Conservation (phyloP, 441 rosid genomes). For the Pelargonium australe region DNA sequence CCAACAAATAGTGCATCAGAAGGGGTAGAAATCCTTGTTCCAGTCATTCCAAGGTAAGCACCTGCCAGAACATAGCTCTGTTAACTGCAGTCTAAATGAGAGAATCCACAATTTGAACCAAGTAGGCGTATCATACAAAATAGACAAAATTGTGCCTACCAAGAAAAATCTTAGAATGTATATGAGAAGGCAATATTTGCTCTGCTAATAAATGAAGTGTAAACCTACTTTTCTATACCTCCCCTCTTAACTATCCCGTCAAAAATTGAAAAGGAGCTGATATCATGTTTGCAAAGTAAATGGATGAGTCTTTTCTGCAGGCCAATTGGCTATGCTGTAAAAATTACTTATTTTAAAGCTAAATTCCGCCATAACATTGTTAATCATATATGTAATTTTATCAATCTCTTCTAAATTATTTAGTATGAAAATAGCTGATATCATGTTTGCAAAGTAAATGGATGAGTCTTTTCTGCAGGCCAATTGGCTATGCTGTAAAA, state of each 20-base stretch:
- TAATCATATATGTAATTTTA: not conserved
- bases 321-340: not conserved
- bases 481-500: not conserved
- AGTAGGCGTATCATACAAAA: not conserved
- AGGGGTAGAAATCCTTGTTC: conserved; percentile 75
- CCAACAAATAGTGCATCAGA: conserved; percentile 78
- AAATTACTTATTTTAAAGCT: not conserved
- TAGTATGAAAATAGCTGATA: not conserved
- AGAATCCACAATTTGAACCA: not conserved
- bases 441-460: not conserved
- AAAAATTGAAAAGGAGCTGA: not conserved
- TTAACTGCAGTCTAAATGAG: conserved; percentile 2
- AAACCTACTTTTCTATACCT: not conserved
- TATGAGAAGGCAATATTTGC: not conserved
- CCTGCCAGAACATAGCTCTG: conserved; percentile 40
- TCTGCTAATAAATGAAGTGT: not conserved
- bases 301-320: not conserved
- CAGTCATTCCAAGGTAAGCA: conserved; percentile 86
- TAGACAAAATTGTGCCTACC: not conserved
- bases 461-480: not conserved
- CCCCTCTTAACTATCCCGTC: not conserved
- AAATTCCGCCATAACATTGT: not conserved
- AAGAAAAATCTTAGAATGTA: not conserved
- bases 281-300: not conserved
- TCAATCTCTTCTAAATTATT: not conserved